Base-by-base conservation (phyloP, 2,329 filamentous ascomycete genomes). In the Harringtonia aguacate region DNA sequence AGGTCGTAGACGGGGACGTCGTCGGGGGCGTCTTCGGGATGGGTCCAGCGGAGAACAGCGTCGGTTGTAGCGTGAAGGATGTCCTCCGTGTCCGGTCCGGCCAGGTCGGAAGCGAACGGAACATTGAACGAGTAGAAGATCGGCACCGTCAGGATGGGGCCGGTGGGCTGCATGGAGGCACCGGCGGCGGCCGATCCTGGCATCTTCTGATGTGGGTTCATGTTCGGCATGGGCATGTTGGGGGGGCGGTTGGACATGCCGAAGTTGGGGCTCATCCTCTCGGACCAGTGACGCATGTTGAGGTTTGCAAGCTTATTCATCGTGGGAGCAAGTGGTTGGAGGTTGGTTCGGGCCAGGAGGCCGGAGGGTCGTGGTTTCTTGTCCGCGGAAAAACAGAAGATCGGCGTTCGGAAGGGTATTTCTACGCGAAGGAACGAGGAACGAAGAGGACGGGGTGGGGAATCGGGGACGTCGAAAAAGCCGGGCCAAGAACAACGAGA, bases 81-180 rank as follows among this genome's bases (percentile, higher is more conserved):
- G 64, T 97, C 89, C 63, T 95, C 88, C 53, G 84, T 84, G 58
- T 97, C 88, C 51, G 92, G 92, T 29, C 92, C 92, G 50, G 86
- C 78, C 49, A 98, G 79, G 57, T 90, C 90, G 51, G 86, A 94
- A 54, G 88, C 82, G 66, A 97, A 95, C 48, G 92, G 92, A 39
- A 98, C 84, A 61, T 95, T 97, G 79, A 98, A 97, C 52, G 87
- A 90, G 62, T 95, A 83, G 64, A 94, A 87, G 64, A 97, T 86
- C 52, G 79, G 80, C 42, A 81, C 73, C 61, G 90, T 84, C 58
- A 82, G 75, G 50, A 81, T 72, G 52, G 84, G 80, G 55, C 80
- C 72, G 59, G 79, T 68, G 51, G 77, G 70, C 46, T 75, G 67
- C 5, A 50, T 22, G 4, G 46, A 46, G 5, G 46, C 36, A 1